These are phyloP conservation scores for Nigrospora oryzae DNA, from an alignment of 2,329 filamentous ascomycete genomes.

Conservation along the genomic window DNA sequence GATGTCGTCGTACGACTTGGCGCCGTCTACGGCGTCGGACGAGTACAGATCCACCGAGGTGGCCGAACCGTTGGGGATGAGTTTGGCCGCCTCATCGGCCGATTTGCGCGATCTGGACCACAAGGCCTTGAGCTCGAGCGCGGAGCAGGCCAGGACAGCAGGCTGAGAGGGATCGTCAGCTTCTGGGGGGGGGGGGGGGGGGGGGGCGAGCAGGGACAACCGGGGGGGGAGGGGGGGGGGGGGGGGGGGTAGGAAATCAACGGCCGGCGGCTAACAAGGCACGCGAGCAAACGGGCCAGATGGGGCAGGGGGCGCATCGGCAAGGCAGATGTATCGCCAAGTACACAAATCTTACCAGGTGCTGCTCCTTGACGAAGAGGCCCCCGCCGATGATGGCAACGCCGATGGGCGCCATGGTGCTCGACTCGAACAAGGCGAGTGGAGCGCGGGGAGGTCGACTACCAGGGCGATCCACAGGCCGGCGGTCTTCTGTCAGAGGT, in stretches of 20 bases:
- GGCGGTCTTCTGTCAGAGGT: too few relatives aligned
- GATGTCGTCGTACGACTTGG: slow-evolving; percentile 31
- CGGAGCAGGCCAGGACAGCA: slow-evolving; percentile 36
- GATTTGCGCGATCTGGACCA: slow-evolving; percentile 46
- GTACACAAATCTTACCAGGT: slow-evolving; percentile 28
- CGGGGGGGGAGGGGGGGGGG: too few relatives aligned
- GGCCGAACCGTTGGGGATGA: slow-evolving; percentile 14
- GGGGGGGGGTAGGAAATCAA: too few relatives aligned
- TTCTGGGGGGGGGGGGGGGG: too few relatives aligned
- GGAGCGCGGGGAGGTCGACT: too few relatives aligned
- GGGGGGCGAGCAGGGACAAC: too few relatives aligned
- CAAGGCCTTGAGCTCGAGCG: slow-evolving; percentile 42
- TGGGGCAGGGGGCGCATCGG: too few relatives aligned
- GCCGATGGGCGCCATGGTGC: slow-evolving; percentile 2
- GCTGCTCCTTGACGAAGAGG: slow-evolving; percentile 47
- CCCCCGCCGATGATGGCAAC: slow-evolving; percentile 6
- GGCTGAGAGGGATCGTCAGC: slow-evolving; percentile 20
- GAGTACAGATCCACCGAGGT: slow-evolving; percentile 18
- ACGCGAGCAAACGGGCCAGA: too few relatives aligned
- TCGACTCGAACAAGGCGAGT: too few relatives aligned
- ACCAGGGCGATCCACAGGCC: too few relatives aligned
- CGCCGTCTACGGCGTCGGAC: slow-evolving; percentile 17
- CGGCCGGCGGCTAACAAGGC: too few relatives aligned
- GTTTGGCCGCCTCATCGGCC: slow-evolving; percentile 28
- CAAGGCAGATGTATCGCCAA: too few relatives aligned